These are phyloP conservation scores for Tetragonia tetragonoides DNA, from an alignment of 148 eudicot species.

Conservation along the genomic window DNA sequence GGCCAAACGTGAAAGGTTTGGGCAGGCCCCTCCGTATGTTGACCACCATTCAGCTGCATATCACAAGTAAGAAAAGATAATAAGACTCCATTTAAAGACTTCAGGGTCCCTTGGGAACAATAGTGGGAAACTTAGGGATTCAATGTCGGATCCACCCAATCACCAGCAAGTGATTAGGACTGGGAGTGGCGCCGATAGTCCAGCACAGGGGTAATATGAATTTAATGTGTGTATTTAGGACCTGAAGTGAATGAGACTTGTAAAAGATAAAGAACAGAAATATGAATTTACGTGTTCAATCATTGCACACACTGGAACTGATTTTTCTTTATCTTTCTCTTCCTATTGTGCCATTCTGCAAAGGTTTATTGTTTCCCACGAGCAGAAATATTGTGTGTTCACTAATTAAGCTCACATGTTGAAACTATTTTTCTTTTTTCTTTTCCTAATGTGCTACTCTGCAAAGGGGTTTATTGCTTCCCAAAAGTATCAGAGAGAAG, in stretches of 20 bases:
- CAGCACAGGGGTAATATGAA: background rate
- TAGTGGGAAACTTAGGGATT: too few species aligned
- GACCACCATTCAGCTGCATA: constrained; percentile 94
- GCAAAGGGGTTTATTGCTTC: background rate
- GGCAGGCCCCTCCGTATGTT: constrained; percentile 86
- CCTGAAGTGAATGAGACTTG: background rate
- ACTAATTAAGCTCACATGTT: background rate
- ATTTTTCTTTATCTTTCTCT: background rate
- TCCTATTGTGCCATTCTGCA: background rate
- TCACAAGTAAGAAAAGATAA: constrained; percentile 14
- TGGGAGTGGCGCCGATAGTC: background rate
- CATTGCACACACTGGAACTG: background rate
- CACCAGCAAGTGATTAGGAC: background rate
- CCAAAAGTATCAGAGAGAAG: background rate
- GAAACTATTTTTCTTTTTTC: background rate
- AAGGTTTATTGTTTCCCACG: background rate
- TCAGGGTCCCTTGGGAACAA: background rate
- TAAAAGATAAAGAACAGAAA: background rate
- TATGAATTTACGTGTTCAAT: background rate
- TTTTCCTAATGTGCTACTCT: background rate
- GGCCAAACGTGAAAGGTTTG: constrained; percentile 78
- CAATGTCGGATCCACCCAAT: background rate
- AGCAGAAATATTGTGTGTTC: background rate
- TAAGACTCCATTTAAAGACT: background rate
- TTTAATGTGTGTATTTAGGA: background rate